A percentile compares a stretch with the other conserved stretches of the same genome.
phyloP scores from a whole-genome alignment of 1,284 basidiomycete genomes.

The Ustilago loliicola region DNA sequence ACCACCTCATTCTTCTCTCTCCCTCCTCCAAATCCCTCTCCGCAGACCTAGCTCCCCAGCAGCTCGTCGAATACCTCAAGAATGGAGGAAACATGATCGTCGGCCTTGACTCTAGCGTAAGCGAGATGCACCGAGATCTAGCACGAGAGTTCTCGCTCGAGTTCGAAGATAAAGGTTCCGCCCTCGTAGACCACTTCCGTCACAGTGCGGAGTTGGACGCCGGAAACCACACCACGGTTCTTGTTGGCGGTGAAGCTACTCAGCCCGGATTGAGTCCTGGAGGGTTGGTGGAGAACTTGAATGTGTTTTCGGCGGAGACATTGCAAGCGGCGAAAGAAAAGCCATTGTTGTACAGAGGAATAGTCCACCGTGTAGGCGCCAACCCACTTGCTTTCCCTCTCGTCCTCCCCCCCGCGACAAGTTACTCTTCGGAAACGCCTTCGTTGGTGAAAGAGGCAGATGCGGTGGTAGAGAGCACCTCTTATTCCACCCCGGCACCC shows the following conservation, averaged over 20 bases:
- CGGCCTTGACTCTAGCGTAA: conserved; percentile 78
- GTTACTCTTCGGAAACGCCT: conserved; percentile 77
- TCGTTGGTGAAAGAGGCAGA: conserved; percentile 68
- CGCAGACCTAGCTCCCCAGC: conserved; percentile 84
- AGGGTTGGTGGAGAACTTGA: conserved; percentile 63
- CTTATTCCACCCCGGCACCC: conserved; percentile 35
- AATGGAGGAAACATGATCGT: conserved; percentile 83
- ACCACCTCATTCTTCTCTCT: conserved; percentile 63
- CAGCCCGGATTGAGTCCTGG: conserved; percentile 24
- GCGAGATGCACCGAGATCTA: conserved; percentile 73
- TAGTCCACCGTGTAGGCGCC: conserved; percentile 79
- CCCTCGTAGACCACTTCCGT: conserved; percentile 73
- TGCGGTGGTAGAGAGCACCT: conserved; percentile 23
- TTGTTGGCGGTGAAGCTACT: conserved; percentile 44
- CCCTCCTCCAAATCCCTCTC: conserved; percentile 74
- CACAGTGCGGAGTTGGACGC: conserved; percentile 45
- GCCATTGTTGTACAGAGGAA: conserved; percentile 80
- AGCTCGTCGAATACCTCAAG: conserved; percentile 81
- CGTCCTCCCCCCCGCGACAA: conserved; percentile 77
- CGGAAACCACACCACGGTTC: conserved; percentile 60
- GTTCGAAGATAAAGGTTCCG: conserved; percentile 71
- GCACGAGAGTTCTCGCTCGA: conserved; percentile 75
- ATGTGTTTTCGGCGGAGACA: conserved; percentile 66
- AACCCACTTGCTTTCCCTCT: conserved; percentile 88
- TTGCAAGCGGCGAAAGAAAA: conserved; percentile 73